These are phyloP conservation scores for Fagopyrum esculentum DNA, from an alignment of 148 eudicot species.

Conservation along the genomic window DNA sequence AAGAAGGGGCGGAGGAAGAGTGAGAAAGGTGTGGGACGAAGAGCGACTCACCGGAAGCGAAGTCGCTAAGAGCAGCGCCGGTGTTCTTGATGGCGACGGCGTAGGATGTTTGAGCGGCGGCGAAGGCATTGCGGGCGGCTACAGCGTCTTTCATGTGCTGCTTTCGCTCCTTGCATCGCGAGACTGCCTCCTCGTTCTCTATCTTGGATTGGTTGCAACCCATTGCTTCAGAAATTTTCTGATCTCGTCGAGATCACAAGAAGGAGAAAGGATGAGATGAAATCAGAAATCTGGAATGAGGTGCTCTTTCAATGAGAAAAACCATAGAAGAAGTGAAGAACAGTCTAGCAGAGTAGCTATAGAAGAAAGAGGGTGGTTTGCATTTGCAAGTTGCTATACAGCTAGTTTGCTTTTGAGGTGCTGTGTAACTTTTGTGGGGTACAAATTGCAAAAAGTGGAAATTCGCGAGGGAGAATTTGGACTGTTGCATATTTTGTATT, in stretches of 20 bases:
- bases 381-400: background rate
- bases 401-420: background rate
- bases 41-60: conserved; percentile 42
- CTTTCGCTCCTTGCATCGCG: conserved; percentile 74
- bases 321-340: no score
- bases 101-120: conserved; percentile 66
- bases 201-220: conserved; percentile 88
- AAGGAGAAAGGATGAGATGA: background rate
- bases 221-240: conserved; percentile 25
- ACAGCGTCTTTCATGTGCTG: conserved; percentile 58
- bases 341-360: background rate
- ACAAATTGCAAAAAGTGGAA: background rate
- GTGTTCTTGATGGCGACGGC: conserved; percentile 58
- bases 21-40: conserved; percentile 18
- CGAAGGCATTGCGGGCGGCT: conserved; percentile 68
- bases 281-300: background rate
- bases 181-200: conserved; percentile 85
- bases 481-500: background rate
- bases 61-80: conserved; percentile 83
- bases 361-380: background rate
- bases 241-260: background rate
- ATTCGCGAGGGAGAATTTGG: background rate
- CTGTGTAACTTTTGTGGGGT: background rate
- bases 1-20: conserved; percentile 17
- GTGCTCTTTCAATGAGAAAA: background rate